Percentiles rank a stretch among this genome's conserved stretches.
Conservation (phyloP, 768 basidiomycete species). For the Rhizopogon rudus region DNA sequence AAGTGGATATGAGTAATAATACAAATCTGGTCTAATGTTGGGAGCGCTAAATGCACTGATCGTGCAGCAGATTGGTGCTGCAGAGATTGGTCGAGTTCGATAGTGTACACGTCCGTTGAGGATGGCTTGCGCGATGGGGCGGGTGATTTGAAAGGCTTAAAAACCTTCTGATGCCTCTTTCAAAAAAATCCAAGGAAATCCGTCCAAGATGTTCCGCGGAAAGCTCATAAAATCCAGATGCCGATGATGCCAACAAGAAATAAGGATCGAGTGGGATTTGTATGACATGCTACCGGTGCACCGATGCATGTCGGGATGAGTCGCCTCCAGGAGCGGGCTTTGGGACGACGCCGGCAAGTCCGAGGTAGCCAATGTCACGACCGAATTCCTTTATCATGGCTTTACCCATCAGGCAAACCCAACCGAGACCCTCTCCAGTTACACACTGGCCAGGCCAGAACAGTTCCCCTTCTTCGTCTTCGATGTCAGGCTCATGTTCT, state of each 20-base stretch:
- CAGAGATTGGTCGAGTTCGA: conserved; percentile 8
- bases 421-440: conserved; percentile 75
- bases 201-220: conserved; percentile 19
- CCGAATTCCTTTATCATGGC: conserved; percentile 85
- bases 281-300: conserved; percentile 23
- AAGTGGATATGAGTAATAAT: conserved; percentile 30
- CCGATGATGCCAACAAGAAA: conserved; percentile 28
- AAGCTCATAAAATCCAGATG: conserved; percentile 22
- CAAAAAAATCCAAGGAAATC: conserved; percentile 20
- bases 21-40: conserved; percentile 16
- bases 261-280: conserved; percentile 8
- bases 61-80: conserved; percentile 17
- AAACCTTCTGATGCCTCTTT: conserved; percentile 9
- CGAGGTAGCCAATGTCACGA: conserved; percentile 66
- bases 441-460: conserved; percentile 76
- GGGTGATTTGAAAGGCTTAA: conserved; percentile 5
- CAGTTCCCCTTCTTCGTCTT: conserved; percentile 83
- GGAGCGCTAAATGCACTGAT: conserved; percentile 7
- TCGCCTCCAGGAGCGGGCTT: conserved; percentile 47
- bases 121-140: conserved; percentile 13
- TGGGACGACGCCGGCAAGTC: conserved; percentile 67
- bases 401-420: conserved; percentile 85
- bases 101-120: conserved; percentile 15
- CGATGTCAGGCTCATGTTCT: conserved; percentile 77
- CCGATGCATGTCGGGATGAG: conserved; percentile 24